Evolutionary conservation across 1,284 basidiomycete species (phyloP), one percentile per base, ranked within the genome.

Genomic region (Lignosus rhinocerotis): DNA sequence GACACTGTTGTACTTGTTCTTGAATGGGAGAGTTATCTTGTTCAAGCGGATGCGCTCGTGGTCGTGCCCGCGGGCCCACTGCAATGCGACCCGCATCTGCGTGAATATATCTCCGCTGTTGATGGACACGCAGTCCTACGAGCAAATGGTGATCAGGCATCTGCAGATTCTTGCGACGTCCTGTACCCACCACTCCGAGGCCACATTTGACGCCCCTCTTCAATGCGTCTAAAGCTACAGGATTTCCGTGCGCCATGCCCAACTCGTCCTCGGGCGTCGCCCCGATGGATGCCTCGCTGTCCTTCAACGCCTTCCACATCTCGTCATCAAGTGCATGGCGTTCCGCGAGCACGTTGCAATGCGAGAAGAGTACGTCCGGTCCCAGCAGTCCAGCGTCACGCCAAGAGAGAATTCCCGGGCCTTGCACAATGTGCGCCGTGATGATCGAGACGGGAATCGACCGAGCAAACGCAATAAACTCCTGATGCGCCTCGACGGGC

Each of bases 201-300:
- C 73, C 72, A 47, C 69, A 72, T 46, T 70, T 72, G 19, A 74
- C 69, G 12, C 73, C 73, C 53, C 71, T 51, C 38, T 63, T 57
- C 9, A 73, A 68, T 6, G 71, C 72, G n/a, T 72, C 68, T 46
- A 71, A 62, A 3, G 66, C 66, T 14, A 71, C 66, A 1, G 71
- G 71, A 36, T 72, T 67, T 12, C 73, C 73, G 51, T 73, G 72
- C 11, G 69, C 69, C 73, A 74, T 74, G 33, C 70, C 71, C 17
- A 74, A 66, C 65, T 75, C 73, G 47, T 73, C 71, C 36, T 67
- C 69, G 0, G 73, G 73, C 32, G 73, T 75, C 9, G 72, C 61
- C 2, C 68, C 67, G 44, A 75, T 70, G 4, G 69, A 69, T 8
- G 63, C 65, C 6, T 66, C 69, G 58, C 66, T 63, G 21, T 70